Base-by-base conservation (phyloP, 805 yeast species). In the Cyberlindnera sargentensis region DNA sequence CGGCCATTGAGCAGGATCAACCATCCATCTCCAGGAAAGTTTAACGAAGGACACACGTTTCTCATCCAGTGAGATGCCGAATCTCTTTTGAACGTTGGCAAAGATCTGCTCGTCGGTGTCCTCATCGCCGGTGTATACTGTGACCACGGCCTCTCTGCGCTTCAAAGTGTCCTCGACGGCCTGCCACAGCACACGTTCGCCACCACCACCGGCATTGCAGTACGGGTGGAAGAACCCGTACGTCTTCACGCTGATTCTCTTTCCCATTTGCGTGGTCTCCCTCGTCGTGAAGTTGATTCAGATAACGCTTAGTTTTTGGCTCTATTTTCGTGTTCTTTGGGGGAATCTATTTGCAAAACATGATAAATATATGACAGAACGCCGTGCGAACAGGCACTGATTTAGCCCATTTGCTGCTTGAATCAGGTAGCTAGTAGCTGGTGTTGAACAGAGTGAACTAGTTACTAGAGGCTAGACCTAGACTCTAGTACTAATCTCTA, bases 181-280 rank as follows among this genome's bases (percentile, higher is more conserved):
- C 43, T 86, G 89, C 99, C 99, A 93, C 34, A 93, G 68, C 1
- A 93, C 99, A 44, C 91, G 77, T 60, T 93, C 99, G 25, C 99
- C 99, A 29, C 99, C 99, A 20, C 99, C 99, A 37, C 95, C 96
- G 34, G 96, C 95, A 60, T 85, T 86, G 50, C 96, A 89, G 55
- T 82, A 85, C 0, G 99, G 99, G 64, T 93, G 99, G 68, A 93
- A 89, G 57, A 84, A 90, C 5, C 98, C 99, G 59, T 70, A 82
- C 8, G 87, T 62, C 33, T 46, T 48, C 38, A 31, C 26, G 7
- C n/a, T 31, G 31, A 26, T 15, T 39, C 27, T 40, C 8, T 7
- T 9, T 9, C 8, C 30, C 30, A 28, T 28, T 28, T 28, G 20
- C 20, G 20, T 15, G 20, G 20, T 15, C 20, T 15, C 20, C 20